These are phyloP conservation scores for Candida taoyuanica DNA, from an alignment of 805 yeast genomes.

Conservation along the genomic window DNA sequence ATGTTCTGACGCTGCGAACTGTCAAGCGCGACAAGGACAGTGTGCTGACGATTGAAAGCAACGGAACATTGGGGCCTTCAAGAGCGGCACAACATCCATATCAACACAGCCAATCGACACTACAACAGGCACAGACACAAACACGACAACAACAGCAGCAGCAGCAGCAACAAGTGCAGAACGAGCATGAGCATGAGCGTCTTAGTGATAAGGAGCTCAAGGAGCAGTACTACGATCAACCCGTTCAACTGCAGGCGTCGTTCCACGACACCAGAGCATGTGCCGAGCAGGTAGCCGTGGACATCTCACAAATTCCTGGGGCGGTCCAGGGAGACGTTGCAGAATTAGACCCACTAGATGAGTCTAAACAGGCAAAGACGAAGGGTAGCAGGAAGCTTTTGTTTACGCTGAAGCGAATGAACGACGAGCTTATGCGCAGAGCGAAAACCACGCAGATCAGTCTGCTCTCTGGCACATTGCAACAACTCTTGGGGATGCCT, in stretches of 20 bases:
- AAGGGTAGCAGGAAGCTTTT: slow-evolving; percentile 33
- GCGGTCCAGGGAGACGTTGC: slow-evolving; percentile 73
- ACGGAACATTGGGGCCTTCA: slow-evolving; percentile 3
- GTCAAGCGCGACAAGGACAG: slow-evolving; percentile 22
- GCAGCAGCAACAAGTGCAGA: not conserved
- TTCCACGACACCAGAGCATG: slow-evolving; percentile 67
- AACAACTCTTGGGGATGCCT: slow-evolving; percentile 56
- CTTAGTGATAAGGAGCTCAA: slow-evolving; percentile 1
- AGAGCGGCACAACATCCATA: not conserved
- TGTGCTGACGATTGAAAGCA: slow-evolving; percentile 24
- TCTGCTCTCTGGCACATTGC: slow-evolving; percentile 55
- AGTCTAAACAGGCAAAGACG: slow-evolving; percentile 21
- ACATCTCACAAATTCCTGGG: slow-evolving; percentile 54
- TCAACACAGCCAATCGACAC: slow-evolving; percentile 1
- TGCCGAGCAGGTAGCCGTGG: slow-evolving; percentile 56
- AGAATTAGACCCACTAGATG: slow-evolving; percentile 48
- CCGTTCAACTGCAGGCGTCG: slow-evolving; percentile 17
- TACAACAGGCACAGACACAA: not conserved
- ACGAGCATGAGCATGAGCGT: no score
- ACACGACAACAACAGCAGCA: not conserved
- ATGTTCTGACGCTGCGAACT: slow-evolving; percentile 27
- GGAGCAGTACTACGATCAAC: slow-evolving; percentile 14
- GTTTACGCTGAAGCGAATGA: slow-evolving; percentile 38
- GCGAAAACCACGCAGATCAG: slow-evolving; percentile 43
- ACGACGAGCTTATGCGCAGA: slow-evolving; percentile 29